Base-by-base conservation (phyloP, 257 asterid genomes). In the Henckelia pumila region DNA sequence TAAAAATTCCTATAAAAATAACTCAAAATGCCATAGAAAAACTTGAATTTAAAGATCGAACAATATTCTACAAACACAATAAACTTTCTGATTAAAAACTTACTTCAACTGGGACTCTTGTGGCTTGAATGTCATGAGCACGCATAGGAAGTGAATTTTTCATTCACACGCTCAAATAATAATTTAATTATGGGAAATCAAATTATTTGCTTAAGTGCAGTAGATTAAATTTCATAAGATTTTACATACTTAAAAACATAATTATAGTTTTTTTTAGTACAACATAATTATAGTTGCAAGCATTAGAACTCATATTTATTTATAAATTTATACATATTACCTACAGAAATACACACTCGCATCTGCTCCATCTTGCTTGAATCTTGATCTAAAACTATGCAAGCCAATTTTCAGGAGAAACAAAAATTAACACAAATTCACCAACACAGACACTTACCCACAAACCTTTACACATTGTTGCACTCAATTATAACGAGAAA, bases 1-100 rank as follows among this genome's bases (percentile, higher is more conserved):
- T n/a, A n/a, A n/a, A 69, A 71, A 71, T 6, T 29, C 52, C 5
- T 64, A 61, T 49, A 47, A 59, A 8, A 73, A 33, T 73, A 33
- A 58, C 32, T 14, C 56, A 9, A 63, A 21, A 4, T 6, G 13
- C 13, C 35, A 24, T 57, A 32, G 30, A 4, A 7, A 19, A 0
- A n/a, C 23, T 3, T 21, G 63, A 21, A 28, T 23, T 7, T 59
- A 14, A 4, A 7, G 26, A 20, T 16, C 26, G 29, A 56, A 56
- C 26, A n/a, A 26, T 14, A 24, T 59, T 21, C 13, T 59, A 32
- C 40, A 13, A 56, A n/a, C 33, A 11, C 35, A 13, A 35, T 7
- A 35, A n/a, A n/a, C n/a, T n/a, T n/a, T n/a, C n/a, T n/a, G n/a
- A n/a, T n/a, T n/a, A n/a, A n/a, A n/a, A n/a, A n/a, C n/a, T n/a